Conservation (phyloP, 2,329 filamentous ascomycete genomes). For the Scleromitrula shiraiana region DNA sequence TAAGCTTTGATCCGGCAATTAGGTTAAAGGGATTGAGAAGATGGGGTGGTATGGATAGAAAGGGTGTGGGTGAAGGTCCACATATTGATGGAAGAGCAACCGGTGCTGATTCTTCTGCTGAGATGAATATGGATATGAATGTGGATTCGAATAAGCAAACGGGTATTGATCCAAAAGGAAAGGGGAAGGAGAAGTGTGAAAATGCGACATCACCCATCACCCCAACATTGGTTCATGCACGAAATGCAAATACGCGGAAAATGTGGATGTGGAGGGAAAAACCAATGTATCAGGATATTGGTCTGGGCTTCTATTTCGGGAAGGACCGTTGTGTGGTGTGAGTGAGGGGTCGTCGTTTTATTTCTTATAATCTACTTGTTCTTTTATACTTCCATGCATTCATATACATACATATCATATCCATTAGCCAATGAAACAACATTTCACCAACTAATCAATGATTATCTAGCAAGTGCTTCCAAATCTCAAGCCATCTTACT, state of each 20-base stretch:
- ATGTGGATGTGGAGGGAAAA: slow-evolving; percentile 21
- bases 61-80: slow-evolving; percentile 23
- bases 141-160: slow-evolving; percentile 15
- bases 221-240: not conserved
- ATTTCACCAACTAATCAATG: too few species aligned
- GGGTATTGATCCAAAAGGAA: slow-evolving; percentile 21
- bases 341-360: too few species aligned
- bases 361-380: too few species aligned
- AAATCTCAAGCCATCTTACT: too few species aligned
- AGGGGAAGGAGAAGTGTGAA: slow-evolving; percentile 14
- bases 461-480: too few species aligned
- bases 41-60: slow-evolving; percentile 17
- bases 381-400: too few species aligned
- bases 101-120: too few species aligned
- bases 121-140: not conserved
- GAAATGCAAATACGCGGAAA: not conserved
- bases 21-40: slow-evolving; percentile 26
- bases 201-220: not conserved
- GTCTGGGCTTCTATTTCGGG: slow-evolving; percentile 24
- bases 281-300: slow-evolving; percentile 25
- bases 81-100: slow-evolving; percentile 23
- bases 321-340: slow-evolving; percentile 6
- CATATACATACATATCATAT: too few species aligned
- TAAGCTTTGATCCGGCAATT: slow-evolving; percentile 37
- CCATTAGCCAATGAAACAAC: too few species aligned